Conservation (phyloP, 2,329 filamentous ascomycete genomes). For the Aspergillus eucalypticola region DNA sequence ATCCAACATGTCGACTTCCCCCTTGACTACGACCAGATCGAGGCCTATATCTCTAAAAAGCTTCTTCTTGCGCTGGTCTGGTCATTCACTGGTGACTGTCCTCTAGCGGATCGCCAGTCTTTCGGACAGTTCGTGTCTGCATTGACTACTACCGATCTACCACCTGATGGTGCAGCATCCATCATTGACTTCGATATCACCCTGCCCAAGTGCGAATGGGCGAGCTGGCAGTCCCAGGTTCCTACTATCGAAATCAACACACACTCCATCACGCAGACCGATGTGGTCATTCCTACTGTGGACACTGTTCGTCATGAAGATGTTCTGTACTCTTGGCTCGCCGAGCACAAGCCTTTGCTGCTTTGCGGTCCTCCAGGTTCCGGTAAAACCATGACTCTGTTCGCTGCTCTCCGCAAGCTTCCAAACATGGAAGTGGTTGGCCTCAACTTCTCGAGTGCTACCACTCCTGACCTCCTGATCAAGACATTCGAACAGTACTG, state of each 20-base stretch:
- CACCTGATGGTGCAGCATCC: conserved; percentile 71
- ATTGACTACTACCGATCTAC: conserved; percentile 82
- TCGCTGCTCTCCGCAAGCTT: conserved; percentile 93
- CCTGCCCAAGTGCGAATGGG: conserved; percentile 85
- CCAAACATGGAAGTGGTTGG: conserved; percentile 99
- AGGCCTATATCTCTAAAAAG: conserved; percentile 90
- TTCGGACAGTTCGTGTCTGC: conserved; percentile 85
- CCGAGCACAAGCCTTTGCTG: conserved; percentile 94
- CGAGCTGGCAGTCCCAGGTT: conserved; percentile 90
- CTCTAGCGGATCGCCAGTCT: conserved; percentile 77
- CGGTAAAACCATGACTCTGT: conserved; percentile 99
- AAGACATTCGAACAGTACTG: conserved; percentile 99
- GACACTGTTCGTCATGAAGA: conserved; percentile 98
- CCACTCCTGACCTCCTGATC: conserved; percentile 93
- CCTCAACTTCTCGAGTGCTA: conserved; percentile 98
- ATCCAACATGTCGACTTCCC: conserved; percentile 92
- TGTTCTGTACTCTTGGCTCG: conserved; percentile 98
- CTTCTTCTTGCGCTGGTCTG: conserved; percentile 88
- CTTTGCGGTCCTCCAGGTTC: conserved; percentile 97
- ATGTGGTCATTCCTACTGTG: conserved; percentile 95
- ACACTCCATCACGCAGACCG: conserved; percentile 95
- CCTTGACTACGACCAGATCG: conserved; percentile 83
- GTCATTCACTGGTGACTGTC: conserved; percentile 95
- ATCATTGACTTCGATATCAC: conserved; percentile 95
- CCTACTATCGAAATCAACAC: conserved; percentile 96